Conservation (phyloP, 2,329 filamentous ascomycete genomes). For the Diaporthe sp. region DNA sequence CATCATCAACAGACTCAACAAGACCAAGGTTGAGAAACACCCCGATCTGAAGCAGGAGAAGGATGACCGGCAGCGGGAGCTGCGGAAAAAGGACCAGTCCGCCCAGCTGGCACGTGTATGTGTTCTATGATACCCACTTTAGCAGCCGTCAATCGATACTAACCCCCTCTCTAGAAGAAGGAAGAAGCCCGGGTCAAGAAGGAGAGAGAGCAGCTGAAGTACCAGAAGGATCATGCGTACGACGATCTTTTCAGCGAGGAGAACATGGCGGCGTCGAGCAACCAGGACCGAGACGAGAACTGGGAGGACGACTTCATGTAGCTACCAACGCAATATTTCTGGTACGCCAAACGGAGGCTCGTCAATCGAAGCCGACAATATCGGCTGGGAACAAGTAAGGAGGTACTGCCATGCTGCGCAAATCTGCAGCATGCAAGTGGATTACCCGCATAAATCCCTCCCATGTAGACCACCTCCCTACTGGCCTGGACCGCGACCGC, state of each 20-base stretch:
- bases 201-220: constrained; percentile 90
- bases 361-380: background rate
- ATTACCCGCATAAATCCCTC: background rate
- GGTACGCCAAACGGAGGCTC: background rate
- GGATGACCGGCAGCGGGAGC: constrained; percentile 79
- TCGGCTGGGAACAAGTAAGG: background rate
- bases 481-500: constrained; percentile 54
- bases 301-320: constrained; percentile 97
- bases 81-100: constrained; percentile 79
- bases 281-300: constrained; percentile 83
- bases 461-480: constrained; percentile 38
- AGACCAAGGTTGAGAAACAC: constrained; percentile 90
- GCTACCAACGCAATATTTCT: constrained; percentile 40
- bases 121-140: constrained; percentile 13
- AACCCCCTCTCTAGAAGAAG: constrained; percentile 68
- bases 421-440: background rate
- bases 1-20: constrained; percentile 97
- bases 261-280: constrained; percentile 81
- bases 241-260: constrained; percentile 92
- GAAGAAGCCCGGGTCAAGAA: constrained; percentile 80
- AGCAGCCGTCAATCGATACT: constrained; percentile 25
- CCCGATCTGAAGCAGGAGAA: constrained; percentile 87
- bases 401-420: background rate
- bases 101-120: constrained; percentile 72
- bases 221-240: constrained; percentile 97